Conservation (phyloP, 768 basidiomycete genomes). For the Filobasidium floriforme region DNA sequence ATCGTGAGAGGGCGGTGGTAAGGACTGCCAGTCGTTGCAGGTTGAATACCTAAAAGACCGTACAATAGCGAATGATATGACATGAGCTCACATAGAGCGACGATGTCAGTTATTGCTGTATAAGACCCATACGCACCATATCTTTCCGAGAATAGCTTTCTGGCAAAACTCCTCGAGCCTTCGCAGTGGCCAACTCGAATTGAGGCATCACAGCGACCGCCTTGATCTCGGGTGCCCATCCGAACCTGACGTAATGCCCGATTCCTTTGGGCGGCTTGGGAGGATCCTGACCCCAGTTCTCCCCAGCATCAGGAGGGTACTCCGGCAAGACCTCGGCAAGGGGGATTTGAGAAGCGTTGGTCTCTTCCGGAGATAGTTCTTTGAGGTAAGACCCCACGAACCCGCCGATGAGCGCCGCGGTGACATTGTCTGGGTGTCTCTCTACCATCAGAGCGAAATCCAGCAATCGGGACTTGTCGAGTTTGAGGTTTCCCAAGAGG, state of each 20-base stretch:
- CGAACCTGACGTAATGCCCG: slow-evolving; percentile 85
- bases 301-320: slow-evolving; percentile 85
- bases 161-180: slow-evolving; percentile 83
- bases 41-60: slow-evolving; percentile 76
- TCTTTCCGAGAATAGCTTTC: slow-evolving; percentile 77
- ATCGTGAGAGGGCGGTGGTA: slow-evolving; percentile 81
- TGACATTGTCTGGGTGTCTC: slow-evolving; percentile 97
- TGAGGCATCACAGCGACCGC: slow-evolving; percentile 90
- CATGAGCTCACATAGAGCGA: too few relatives aligned
- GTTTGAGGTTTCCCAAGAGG: slow-evolving; percentile 64
- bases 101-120: too few relatives aligned
- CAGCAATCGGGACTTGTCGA: slow-evolving; percentile 65
- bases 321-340: slow-evolving; percentile 93
- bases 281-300: slow-evolving; percentile 81
- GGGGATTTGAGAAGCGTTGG: slow-evolving; percentile 77
- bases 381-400: slow-evolving; percentile 94
- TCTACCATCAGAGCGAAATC: slow-evolving; percentile 99
- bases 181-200: slow-evolving; percentile 94
- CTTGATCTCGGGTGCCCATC: slow-evolving; percentile 73
- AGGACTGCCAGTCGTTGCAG: slow-evolving; percentile 91
- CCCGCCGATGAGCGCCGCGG: slow-evolving; percentile 90
- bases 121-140: slow-evolving; percentile 61
- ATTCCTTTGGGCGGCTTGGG: slow-evolving; percentile 82
- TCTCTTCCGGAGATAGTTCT: slow-evolving; percentile 74
- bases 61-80: not conserved